These are phyloP conservation scores for Mayamaea pseudoterrestris DNA, from an alignment of 108 stramenopile genomes.

Conservation along the genomic window DNA sequence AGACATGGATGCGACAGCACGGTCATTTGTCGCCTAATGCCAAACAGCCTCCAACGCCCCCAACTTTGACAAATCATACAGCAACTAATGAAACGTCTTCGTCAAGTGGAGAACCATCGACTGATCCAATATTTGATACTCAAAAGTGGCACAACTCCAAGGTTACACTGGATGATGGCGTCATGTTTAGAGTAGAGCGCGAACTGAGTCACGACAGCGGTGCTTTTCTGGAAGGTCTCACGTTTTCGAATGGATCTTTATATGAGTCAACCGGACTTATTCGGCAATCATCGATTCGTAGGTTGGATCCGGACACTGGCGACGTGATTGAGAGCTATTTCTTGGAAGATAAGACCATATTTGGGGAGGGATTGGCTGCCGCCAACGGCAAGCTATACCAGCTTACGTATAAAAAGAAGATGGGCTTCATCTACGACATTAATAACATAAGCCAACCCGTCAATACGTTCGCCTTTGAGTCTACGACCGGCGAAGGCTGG, in stretches of 20 bases:
- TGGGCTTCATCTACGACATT: slow-evolving; percentile 64
- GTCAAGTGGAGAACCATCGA: no score
- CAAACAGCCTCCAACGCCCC: no score
- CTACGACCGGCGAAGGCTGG: slow-evolving; percentile 70
- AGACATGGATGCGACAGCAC: no score
- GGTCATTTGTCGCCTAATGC: no score
- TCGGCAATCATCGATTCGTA: slow-evolving; percentile 45
- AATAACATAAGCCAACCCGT: slow-evolving; percentile 30
- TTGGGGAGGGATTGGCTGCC: slow-evolving; percentile 70
- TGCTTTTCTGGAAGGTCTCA: slow-evolving; percentile 81
- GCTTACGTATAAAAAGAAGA: slow-evolving; percentile 57
- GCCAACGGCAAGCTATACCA: slow-evolving; percentile 39
- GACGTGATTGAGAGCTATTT: slow-evolving; percentile 37
- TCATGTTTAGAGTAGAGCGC: no score
- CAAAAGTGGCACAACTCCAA: no score
- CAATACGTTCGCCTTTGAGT: slow-evolving; percentile 31
- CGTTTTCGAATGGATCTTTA: slow-evolving; percentile 45
- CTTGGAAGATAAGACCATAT: slow-evolving; percentile 17
- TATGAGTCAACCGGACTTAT: slow-evolving; percentile 66
- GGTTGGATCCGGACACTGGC: slow-evolving; percentile 50
- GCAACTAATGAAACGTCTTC: no score
- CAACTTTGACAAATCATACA: no score
- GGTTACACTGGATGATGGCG: no score
- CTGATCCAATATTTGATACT: no score
- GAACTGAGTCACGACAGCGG: no score